Evolutionary conservation across 1,284 basidiomycete species (phyloP), one percentile per base, ranked within the genome.

Genomic region (Leccinum griseonigrum): DNA sequence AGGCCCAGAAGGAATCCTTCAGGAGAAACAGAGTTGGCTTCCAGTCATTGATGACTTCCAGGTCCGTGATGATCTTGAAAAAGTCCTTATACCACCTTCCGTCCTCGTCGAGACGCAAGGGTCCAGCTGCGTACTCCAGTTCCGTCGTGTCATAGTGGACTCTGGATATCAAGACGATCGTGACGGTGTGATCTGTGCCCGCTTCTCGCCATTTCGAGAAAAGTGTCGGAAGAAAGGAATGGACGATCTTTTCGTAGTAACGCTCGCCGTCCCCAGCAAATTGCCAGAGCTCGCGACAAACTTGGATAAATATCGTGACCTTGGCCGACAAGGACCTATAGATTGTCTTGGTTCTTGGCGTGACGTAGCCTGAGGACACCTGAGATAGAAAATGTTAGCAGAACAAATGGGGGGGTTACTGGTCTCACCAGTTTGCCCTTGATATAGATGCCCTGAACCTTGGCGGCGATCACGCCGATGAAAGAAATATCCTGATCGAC

Each of bases 221-320:
- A 5, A 97, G 81, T 4, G 90, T 84, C 0, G 95, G 95, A 3
- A 97, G 84, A 78, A 96, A 96, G 0, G 91, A 92, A 67, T 97
- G 94, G 1, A 98, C 88, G 32, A 97, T 92, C 78, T 99, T 98
- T 75, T 98, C 97, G 70, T 94, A 94, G 76, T 93, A 97, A 3
- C 95, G 86, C 74, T 97, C 94, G 22, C 97, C 97, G 68, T 98
- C 97, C 57, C 94, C 95, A 60, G 96, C 88, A 74, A 99, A 99
- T 67, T 97, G 92, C 94, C 95, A 99, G 64, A 98, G 87, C 74
- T 99, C 97, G 58, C 88, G 85, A 70, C 94, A 96, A 14, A 99
- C 90, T 80, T 98, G 96, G 58, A 99, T 93, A 75, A 98, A 97
- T 58, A 99, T 90, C 2, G 87, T 92, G 48, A 91, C 86, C 74